Evolutionary conservation across 1,139 yeast genomes (phyloP).

Genomic region (Saccharomyces hybrid): DNA sequence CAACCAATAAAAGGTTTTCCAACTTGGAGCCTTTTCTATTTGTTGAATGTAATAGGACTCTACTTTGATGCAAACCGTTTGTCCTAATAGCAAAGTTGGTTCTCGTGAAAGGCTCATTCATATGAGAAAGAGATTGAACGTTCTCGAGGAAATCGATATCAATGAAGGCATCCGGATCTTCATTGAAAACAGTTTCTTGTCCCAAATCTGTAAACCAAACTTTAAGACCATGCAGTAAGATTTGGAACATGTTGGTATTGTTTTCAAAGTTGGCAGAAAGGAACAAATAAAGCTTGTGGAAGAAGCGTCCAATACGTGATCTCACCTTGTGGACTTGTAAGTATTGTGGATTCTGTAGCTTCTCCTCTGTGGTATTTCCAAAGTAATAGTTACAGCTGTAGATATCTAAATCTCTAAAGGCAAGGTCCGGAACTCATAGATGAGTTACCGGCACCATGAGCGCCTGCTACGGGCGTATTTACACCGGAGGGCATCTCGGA

Average conservation of each 20-base stretch:
- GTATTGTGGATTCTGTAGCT: conserved; percentile 48
- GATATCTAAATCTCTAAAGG: conserved; percentile 49
- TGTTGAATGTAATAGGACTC: conserved; percentile 69
- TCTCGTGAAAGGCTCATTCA: conserved; percentile 64
- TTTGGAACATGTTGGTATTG: conserved; percentile 61
- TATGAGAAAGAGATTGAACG: conserved; percentile 41
- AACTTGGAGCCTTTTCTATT: conserved; percentile 62
- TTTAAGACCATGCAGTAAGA: conserved; percentile 57
- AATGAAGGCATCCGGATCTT: conserved; percentile 42
- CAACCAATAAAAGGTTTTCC: conserved; percentile 59
- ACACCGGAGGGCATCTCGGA: conserved; percentile 30
- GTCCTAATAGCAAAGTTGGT: conserved; percentile 68
- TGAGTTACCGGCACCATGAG: conserved; percentile 12
- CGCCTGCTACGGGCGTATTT: conserved; percentile 28
- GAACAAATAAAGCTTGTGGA: conserved; percentile 53
- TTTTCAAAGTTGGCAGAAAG: conserved; percentile 49
- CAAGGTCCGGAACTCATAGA: conserved; percentile 19
- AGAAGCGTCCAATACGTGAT: conserved; percentile 53
- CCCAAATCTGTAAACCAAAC: conserved; percentile 86
- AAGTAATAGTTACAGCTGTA: conserved; percentile 50
- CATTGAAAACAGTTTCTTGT: conserved; percentile 56
- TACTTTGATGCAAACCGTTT: conserved; percentile 68
- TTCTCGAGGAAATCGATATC: conserved; percentile 43
- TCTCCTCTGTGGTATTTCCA: conserved; percentile 37
- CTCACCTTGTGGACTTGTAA: conserved; percentile 56